phyloP scores from a whole-genome alignment of 2,329 filamentous ascomycete species.

The Colletotrichum sp. region DNA sequence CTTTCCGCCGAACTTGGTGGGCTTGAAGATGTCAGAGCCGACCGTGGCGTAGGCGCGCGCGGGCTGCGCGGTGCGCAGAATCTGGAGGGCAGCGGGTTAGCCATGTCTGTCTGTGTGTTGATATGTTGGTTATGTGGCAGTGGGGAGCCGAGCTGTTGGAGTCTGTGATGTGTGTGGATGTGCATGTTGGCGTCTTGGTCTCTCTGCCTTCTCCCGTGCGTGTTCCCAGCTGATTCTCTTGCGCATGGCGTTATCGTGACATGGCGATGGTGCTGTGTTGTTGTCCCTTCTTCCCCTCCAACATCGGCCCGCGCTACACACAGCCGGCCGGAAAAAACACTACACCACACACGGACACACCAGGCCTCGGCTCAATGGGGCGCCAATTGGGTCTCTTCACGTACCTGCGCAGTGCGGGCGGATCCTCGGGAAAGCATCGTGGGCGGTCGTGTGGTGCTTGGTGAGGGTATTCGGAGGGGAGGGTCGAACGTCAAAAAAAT shows the following conservation, averaged over 20 bases:
- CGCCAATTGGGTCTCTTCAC: conserved; percentile 28
- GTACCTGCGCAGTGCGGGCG: conserved; percentile 62
- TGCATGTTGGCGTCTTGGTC: neutral
- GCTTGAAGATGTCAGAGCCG: conserved; percentile 97
- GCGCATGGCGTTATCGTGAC: neutral
- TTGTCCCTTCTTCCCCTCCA: neutral
- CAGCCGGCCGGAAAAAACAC: neutral
- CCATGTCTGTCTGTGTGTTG: conserved; percentile 28
- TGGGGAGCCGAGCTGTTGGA: conserved; percentile 39
- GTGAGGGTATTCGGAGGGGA: conserved; percentile 12
- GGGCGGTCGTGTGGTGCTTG: conserved; percentile 22
- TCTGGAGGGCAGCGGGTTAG: conserved; percentile 36
- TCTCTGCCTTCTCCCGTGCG: neutral
- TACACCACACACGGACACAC: neutral
- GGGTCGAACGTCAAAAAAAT: neutral
- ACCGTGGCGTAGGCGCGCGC: conserved; percentile 76
- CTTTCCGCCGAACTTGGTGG: conserved; percentile 98
- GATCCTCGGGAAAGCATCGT: conserved; percentile 66
- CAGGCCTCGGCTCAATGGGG: neutral
- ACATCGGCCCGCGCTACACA: neutral
- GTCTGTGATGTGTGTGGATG: conserved; percentile 49
- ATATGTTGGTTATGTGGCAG: neutral
- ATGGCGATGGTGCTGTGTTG: neutral
- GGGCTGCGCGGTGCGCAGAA: conserved; percentile 53
- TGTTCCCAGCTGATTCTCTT: neutral